These are phyloP conservation scores for Osmanthus fragrans DNA, from an alignment of 257 asterid species.

Conservation along the genomic window DNA sequence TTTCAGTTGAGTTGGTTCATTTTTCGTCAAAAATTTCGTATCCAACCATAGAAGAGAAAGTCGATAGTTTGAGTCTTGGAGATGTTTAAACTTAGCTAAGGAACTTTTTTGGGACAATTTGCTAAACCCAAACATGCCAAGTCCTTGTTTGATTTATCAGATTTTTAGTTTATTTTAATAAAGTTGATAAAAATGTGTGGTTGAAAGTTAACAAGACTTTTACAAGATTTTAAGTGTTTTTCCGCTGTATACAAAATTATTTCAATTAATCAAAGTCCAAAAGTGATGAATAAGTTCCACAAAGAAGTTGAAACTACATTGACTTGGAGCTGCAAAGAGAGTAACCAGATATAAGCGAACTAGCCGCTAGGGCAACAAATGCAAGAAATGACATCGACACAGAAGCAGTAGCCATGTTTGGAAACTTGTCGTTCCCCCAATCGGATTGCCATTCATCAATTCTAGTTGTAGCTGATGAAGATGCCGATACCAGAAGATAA, in stretches of 20 bases:
- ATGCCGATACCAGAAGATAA: conserved; percentile 90
- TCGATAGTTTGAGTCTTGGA: no score
- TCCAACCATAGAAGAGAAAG: no score
- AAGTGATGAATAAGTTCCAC: background rate
- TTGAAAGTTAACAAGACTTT: no score
- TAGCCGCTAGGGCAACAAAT: conserved; percentile 68
- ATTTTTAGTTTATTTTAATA: no score
- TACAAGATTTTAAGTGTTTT: no score
- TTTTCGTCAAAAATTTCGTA: no score
- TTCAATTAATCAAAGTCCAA: background rate
- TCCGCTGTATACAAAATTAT: conserved; percentile 15
- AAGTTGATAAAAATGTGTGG: no score
- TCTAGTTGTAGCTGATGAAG: conserved; percentile 80
- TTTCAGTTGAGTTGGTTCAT: no score
- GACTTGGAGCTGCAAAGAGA: conserved; percentile 58
- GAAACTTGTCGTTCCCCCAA: conserved; percentile 90
- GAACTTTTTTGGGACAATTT: no score
- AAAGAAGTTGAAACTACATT: conserved; percentile 16
- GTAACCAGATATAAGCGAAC: conserved; percentile 80
- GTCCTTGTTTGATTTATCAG: no score
- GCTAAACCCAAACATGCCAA: no score
- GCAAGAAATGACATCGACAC: conserved; percentile 77
- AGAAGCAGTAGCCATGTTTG: conserved; percentile 73
- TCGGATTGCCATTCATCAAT: conserved; percentile 75
- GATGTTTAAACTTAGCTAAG: no score